Base-by-base conservation (phyloP, 371 early-diverging fungal species). In the Entomophthora muscae region DNA sequence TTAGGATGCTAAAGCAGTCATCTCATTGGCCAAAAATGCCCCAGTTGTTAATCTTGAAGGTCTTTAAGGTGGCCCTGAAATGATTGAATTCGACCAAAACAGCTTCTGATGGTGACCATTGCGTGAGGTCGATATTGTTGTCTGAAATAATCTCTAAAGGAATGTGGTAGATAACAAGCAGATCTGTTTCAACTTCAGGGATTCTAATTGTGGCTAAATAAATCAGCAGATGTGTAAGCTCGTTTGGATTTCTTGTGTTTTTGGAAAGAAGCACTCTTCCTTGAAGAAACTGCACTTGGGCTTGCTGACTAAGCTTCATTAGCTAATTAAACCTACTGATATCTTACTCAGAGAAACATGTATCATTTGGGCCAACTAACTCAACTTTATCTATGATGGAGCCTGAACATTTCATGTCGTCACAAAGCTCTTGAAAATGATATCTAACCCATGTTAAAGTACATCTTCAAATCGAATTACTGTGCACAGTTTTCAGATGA, bases 361-460 rank as follows among this genome's bases (percentile, higher is more conserved):
- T 26, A 13, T 55, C 56, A 55, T 22, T 22, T 7, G 56, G 12
- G 10, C n/a, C 56, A 55, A 55, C 28, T 55, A 12, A 7, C 10
- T 26, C n/a, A 55, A 55, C 56, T 24, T 55, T n/a, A 24, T 55
- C 56, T 24, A 55, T 26, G 3, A 27, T 55, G n/a, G n/a, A 55
- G 28, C 22, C 28, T 22, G 22, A 22, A 24, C 22, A 22, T 55
- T 55, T 22, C 12, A 24, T 55, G 7, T 24, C 22, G 10, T 55
- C 56, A 55, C 56, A 55, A 55, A 55, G 22, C 28, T 55, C 56
- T 55, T 55, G 56, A 26, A 55, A 55, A 55, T 55, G 56, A 55
- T 22, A 55, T 24, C 56, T 55, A 55, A 55, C 12, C 56, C 3
- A 24, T 17, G 28, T 12, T 22, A 17, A 55, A 24, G 3, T 24